These are phyloP conservation scores for Boletus patriciae DNA, from an alignment of 768 basidiomycete genomes.

Conservation along the genomic window DNA sequence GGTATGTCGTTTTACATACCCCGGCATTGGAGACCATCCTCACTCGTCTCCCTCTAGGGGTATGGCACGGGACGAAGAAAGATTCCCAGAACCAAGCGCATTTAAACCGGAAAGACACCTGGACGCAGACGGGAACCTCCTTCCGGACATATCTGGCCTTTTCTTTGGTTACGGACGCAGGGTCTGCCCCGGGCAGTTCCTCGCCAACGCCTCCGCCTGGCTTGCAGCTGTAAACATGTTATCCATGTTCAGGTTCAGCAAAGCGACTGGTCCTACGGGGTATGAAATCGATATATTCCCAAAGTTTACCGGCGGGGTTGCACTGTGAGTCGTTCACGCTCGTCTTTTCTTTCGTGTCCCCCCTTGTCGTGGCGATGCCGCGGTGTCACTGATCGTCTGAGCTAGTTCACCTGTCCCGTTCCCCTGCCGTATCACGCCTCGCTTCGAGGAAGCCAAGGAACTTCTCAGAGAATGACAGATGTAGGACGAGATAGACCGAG, in stretches of 20 bases:
- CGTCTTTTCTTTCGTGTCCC: too few species aligned
- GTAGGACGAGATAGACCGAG: background rate
- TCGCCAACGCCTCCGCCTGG: conserved; percentile 24
- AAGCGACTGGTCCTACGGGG: conserved; percentile 21
- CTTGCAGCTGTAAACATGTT: conserved; percentile 21
- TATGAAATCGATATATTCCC: conserved; percentile 24
- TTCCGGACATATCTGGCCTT: conserved; percentile 17
- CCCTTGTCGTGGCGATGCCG: background rate
- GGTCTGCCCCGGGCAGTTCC: conserved; percentile 21
- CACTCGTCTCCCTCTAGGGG: conserved; percentile 10
- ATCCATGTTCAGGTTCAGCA: conserved; percentile 20
- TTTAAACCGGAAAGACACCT: conserved; percentile 39
- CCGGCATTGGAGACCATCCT: background rate
- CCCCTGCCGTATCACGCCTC: conserved; percentile 20
- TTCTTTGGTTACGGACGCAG: conserved; percentile 38
- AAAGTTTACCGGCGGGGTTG: conserved; percentile 15
- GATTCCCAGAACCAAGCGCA: conserved; percentile 26
- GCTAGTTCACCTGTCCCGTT: conserved; percentile 19
- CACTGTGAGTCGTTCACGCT: conserved; percentile 10
- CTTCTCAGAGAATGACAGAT: background rate
- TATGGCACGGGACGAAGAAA: conserved; percentile 25
- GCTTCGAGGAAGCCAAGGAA: conserved; percentile 8
- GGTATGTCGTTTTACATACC: conserved; percentile 8
- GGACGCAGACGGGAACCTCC: conserved; percentile 18
- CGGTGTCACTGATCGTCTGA: background rate